A percentile compares a stretch with the other conserved stretches of the same genome.
Evolutionary conservation across 1,139 yeast genomes (phyloP).

Genomic region (Taphrina pruni): DNA sequence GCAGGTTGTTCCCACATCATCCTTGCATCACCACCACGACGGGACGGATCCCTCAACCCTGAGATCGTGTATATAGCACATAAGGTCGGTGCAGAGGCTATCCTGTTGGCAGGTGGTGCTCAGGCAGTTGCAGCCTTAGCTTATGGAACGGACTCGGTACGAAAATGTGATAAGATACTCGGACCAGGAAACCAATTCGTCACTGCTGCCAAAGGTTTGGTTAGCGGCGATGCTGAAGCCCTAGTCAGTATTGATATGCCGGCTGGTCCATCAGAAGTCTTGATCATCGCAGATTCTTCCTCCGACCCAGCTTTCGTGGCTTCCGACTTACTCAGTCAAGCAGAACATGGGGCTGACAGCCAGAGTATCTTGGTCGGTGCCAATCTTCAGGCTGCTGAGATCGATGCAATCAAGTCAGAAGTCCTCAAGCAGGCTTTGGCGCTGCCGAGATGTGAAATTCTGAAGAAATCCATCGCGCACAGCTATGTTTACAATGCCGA

Average conservation of each 20-base stretch:
- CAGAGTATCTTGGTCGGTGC: slow-evolving; percentile 93
- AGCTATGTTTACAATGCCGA: slow-evolving; percentile 77
- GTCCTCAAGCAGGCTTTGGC: slow-evolving; percentile 79
- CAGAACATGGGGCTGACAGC: slow-evolving; percentile 98
- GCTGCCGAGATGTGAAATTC: slow-evolving; percentile 93
- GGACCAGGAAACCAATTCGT: slow-evolving; percentile 99
- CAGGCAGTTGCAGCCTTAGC: slow-evolving; percentile 99
- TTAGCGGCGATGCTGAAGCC: slow-evolving; percentile 93
- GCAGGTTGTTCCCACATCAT: slow-evolving; percentile 94
- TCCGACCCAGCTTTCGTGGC: slow-evolving; percentile 97
- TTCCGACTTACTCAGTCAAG: slow-evolving; percentile 91
- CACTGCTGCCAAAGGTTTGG: slow-evolving; percentile 98
- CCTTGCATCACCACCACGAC: slow-evolving; percentile 97
- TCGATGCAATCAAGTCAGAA: slow-evolving; percentile 75
- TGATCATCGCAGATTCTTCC: slow-evolving; percentile 83
- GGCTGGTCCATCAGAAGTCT: slow-evolving; percentile 98
- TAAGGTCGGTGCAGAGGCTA: slow-evolving; percentile 86
- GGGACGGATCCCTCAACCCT: slow-evolving; percentile 90
- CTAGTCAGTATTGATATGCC: slow-evolving; percentile 98
- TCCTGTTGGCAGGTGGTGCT: slow-evolving; percentile 97
- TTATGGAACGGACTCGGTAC: slow-evolving; percentile 89
- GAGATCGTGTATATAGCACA: slow-evolving; percentile 98
- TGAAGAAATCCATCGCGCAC: slow-evolving; percentile 88
- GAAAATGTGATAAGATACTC: slow-evolving; percentile 93
- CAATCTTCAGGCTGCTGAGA: slow-evolving; percentile 63